Percentiles rank a stretch among this genome's conserved stretches.
phyloP scores from a whole-genome alignment of 371 early-diverging fungal genomes.

The Syncephalastrum monosporum region DNA sequence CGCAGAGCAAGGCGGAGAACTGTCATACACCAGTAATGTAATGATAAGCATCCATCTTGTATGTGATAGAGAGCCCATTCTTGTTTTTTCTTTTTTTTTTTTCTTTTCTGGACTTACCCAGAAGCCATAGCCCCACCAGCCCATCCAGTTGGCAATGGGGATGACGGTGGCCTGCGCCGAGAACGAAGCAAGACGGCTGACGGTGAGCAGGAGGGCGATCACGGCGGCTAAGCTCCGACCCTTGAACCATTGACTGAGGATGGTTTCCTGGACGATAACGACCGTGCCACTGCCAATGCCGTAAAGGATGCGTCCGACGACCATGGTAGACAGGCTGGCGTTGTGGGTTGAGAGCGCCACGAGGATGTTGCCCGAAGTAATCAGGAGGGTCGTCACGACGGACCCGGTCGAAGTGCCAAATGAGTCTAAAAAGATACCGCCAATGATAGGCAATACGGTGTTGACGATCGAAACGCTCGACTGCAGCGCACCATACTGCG shows the following conservation, averaged over 20 bases:
- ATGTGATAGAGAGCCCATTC: neutral
- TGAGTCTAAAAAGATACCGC: constrained; percentile 72
- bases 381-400: constrained; percentile 60
- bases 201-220: constrained; percentile 65
- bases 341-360: constrained; percentile 60
- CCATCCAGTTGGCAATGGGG: constrained; percentile 60
- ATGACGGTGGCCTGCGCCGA: constrained; percentile 68
- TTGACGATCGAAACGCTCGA: constrained; percentile 72
- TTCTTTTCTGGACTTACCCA: constrained; percentile 47
- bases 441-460: constrained; percentile 67
- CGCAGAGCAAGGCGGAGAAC: constrained; percentile 61
- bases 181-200: constrained; percentile 65
- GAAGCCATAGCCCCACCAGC: constrained; percentile 71
- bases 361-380: constrained; percentile 59
- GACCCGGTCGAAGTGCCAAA: constrained; percentile 71
- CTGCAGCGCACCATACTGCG: constrained; percentile 72
- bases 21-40: constrained; percentile 10
- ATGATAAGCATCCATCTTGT: neutral
- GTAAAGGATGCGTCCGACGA: constrained; percentile 65
- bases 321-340: constrained; percentile 58
- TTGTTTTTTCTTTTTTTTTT: too few relatives aligned
- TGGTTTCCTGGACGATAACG: constrained; percentile 70
- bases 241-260: constrained; percentile 72
- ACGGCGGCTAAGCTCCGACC: constrained; percentile 64
- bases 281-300: constrained; percentile 74